Base-by-base conservation (phyloP, 768 basidiomycete species). In the Suillus subalutaceus region DNA sequence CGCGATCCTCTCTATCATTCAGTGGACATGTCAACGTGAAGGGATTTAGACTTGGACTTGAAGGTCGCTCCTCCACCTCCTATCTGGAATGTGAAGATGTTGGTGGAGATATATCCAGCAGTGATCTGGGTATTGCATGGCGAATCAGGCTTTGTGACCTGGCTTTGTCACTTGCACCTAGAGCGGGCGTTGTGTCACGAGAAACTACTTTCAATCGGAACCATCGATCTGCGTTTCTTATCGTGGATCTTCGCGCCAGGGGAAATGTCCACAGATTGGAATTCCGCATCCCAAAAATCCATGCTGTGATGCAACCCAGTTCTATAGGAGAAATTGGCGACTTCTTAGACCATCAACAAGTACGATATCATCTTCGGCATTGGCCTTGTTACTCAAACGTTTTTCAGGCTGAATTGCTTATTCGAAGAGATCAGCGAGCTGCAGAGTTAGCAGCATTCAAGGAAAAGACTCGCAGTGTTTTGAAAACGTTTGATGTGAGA, bases 291-390 rank as follows among this genome's bases (percentile, higher is more conserved):
- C 87, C 85, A 9, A 93, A 91, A 75, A 87, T 94, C 3, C 94
- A 98, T 72, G 95, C 96, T 1, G 92, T 97, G 41, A 90, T 97
- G 91, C 95, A 96, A 75, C 90, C 96, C 12, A 93, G 93, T 68
- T 96, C 97, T 0, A 90, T 98, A 61, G 90, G 91, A 26, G 93
- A 97, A 73, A 80, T 98, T 9, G 93, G 91, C 18, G 96, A 98
- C 74, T 93, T 95, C 68, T 77, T 94, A 48, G 94, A 97, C 73
- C 84, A 94, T 70, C 80, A 94, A 50, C 93, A 93, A 84, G 93
- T 90, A 79, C 67, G 26, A 43, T n/a, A 64, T 41, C 35, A 10
- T 37, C 57, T 63, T 18, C 12, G 6, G 20, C n/a, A 32, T 32
- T 38, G 3, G 12, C 37, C 9, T 38, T 23, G 4, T 68, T 58